These are phyloP conservation scores for Digitaria exilis DNA, from an alignment of 202 grass and related monocot genomes.

Conservation along the genomic window DNA sequence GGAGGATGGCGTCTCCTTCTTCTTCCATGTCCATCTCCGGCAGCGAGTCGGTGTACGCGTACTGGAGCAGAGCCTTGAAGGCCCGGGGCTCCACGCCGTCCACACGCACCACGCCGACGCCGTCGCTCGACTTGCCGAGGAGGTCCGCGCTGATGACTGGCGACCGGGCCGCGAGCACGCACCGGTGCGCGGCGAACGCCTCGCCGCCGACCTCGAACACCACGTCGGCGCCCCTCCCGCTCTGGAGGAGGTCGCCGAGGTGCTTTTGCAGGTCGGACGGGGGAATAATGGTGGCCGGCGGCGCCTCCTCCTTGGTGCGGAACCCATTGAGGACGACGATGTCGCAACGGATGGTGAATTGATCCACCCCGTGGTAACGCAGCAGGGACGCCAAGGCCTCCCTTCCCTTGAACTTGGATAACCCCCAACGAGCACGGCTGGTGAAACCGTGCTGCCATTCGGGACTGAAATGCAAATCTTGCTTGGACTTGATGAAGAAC, in stretches of 20 bases:
- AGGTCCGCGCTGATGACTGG: neutral
- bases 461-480: accelerated
- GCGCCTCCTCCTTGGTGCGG: neutral
- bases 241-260: neutral
- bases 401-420: neutral
- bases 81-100: neutral
- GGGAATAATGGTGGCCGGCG: neutral
- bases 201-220: slow-evolving; percentile 10
- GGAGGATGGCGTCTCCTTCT: neutral
- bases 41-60: slow-evolving; percentile 7
- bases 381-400: neutral
- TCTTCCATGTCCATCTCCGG: neutral
- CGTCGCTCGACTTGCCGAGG: neutral
- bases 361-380: neutral
- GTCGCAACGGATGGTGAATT: neutral
- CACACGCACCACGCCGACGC: neutral
- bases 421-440: neutral
- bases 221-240: neutral
- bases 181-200: slow-evolving; percentile 8
- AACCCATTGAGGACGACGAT: neutral
- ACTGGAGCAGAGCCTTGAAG: neutral
- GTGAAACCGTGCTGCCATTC: neutral
- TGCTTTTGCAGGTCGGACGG: neutral
- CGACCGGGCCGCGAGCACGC: slow-evolving; percentile 9
- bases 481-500: neutral